Percentiles rank a stretch among this genome's conserved stretches.
These are phyloP conservation scores for Rhizopogon vesiculosus DNA, from an alignment of 768 basidiomycete species.

Conservation along the genomic window DNA sequence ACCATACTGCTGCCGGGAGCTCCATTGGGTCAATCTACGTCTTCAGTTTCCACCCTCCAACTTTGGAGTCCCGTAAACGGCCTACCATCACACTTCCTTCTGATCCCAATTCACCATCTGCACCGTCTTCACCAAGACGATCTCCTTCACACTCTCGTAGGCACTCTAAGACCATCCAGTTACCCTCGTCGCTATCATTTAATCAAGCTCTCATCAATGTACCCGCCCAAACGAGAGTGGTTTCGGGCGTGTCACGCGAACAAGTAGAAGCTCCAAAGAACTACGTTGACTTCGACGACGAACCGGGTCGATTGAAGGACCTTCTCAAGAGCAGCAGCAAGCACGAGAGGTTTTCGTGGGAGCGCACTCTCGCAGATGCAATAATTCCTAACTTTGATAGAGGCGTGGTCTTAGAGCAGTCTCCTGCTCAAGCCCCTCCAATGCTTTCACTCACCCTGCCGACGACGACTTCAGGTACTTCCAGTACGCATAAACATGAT, in stretches of 20 bases:
- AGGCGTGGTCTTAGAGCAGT: slow-evolving; percentile 15
- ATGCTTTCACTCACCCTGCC: neutral
- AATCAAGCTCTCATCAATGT: slow-evolving; percentile 45
- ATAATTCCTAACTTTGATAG: slow-evolving; percentile 27
- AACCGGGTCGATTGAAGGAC: slow-evolving; percentile 70
- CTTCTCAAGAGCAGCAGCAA: slow-evolving; percentile 55
- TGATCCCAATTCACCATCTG: slow-evolving; percentile 1
- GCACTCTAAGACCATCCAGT: slow-evolving; percentile 23
- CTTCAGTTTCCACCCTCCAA: slow-evolving; percentile 6
- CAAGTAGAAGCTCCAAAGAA: slow-evolving; percentile 75
- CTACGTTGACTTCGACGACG: slow-evolving; percentile 79
- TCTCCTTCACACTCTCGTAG: slow-evolving; percentile 19
- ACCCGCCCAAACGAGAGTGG: slow-evolving; percentile 54
- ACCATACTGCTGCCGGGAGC: slow-evolving; percentile 11
- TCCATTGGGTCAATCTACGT: slow-evolving; percentile 20
- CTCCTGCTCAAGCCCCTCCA: slow-evolving; percentile 11
- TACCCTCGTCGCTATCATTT: slow-evolving; percentile 33
- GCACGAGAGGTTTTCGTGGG: slow-evolving; percentile 8
- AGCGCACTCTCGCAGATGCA: slow-evolving; percentile 27
- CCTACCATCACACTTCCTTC: slow-evolving; percentile 3
- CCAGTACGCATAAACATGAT: slow-evolving; percentile 14
- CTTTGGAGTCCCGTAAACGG: neutral
- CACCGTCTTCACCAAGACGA: slow-evolving; percentile 16
- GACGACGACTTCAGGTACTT: slow-evolving; percentile 10
- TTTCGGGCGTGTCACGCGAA: slow-evolving; percentile 68